phyloP scores from a whole-genome alignment of 2,329 filamentous ascomycete species.

The Tolypocladium inflatum region DNA sequence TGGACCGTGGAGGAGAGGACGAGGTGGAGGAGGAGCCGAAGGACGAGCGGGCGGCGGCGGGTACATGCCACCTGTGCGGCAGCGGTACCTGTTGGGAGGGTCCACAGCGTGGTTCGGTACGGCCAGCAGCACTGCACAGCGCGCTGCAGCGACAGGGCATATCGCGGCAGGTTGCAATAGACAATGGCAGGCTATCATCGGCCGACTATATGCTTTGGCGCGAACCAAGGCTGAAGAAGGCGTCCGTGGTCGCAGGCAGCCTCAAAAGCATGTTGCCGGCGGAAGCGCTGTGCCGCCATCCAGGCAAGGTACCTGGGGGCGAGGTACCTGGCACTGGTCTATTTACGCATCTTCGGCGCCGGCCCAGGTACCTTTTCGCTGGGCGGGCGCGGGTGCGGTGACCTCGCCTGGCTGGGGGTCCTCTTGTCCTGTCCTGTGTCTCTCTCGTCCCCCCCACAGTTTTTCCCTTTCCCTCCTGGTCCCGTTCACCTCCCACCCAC shows the following conservation, averaged over 20 bases:
- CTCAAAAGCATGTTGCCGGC: not conserved
- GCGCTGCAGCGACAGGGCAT: not conserved
- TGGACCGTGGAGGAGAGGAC: conserved; percentile 15
- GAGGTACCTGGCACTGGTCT: not conserved
- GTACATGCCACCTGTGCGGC: not conserved
- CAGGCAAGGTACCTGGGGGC: not conserved
- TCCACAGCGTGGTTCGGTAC: no score
- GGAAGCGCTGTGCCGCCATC: not conserved
- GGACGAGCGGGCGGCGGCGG: conserved; percentile 5
- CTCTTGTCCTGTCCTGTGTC: conserved; percentile 1
- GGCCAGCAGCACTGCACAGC: no score
- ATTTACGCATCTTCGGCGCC: conserved; percentile 1
- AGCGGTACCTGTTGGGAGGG: not conserved
- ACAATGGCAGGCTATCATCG: not conserved
- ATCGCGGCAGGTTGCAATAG: not conserved
- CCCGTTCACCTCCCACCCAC: conserved; percentile 10
- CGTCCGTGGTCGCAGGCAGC: not conserved
- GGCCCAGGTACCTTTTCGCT: conserved; percentile 6
- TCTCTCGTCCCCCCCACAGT: conserved; percentile 7
- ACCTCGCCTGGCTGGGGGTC: conserved; percentile 6
- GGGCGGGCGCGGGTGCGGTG: not conserved
- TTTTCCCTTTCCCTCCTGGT: conserved; percentile 8
- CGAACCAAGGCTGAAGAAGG: not conserved
- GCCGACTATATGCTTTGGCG: not conserved
- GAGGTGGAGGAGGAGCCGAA: conserved; percentile 16